These are phyloP conservation scores for Colletotrichum navitas DNA, from an alignment of 2,329 filamentous ascomycete species.

Conservation along the genomic window DNA sequence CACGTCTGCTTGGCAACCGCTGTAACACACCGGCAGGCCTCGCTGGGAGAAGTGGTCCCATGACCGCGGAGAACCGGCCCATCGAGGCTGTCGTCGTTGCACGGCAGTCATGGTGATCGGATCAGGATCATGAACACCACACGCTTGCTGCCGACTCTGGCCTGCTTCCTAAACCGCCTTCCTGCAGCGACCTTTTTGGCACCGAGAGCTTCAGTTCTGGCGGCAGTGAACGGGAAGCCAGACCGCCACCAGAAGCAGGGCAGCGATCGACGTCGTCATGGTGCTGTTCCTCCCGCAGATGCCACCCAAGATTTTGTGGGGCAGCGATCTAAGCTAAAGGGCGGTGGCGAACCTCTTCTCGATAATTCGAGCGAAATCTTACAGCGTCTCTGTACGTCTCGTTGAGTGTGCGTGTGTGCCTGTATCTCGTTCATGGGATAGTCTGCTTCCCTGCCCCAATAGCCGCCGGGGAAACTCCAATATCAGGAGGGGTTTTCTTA, in stretches of 20 bases:
- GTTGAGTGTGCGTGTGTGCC: neutral
- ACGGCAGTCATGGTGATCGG: conserved; percentile 19
- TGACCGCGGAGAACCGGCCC: conserved; percentile 26
- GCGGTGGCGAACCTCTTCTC: conserved; percentile 34
- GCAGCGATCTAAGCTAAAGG: conserved; percentile 15
- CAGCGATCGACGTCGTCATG: conserved; percentile 31
- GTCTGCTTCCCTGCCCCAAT: neutral
- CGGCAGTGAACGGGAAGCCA: conserved; percentile 15
- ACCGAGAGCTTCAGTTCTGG: neutral
- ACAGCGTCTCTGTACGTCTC: neutral
- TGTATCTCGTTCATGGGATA: neutral
- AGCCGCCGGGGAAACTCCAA: neutral
- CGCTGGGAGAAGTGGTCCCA: conserved; percentile 28
- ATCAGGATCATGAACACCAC: conserved; percentile 11
- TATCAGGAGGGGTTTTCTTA: neutral
- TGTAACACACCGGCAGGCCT: conserved; percentile 24
- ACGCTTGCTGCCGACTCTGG: neutral
- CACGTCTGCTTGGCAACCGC: conserved; percentile 5
- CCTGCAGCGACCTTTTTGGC: neutral
- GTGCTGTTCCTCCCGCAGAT: conserved; percentile 19
- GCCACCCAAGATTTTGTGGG: conserved; percentile 28
- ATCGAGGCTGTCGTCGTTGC: conserved; percentile 27
- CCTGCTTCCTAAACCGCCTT: neutral
- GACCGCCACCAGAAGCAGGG: conserved; percentile 20
- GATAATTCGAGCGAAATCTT: conserved; percentile 14